Evolutionary conservation across 2,329 filamentous ascomycete genomes (phyloP).

Genomic region (Alternaria conjuncta): DNA sequence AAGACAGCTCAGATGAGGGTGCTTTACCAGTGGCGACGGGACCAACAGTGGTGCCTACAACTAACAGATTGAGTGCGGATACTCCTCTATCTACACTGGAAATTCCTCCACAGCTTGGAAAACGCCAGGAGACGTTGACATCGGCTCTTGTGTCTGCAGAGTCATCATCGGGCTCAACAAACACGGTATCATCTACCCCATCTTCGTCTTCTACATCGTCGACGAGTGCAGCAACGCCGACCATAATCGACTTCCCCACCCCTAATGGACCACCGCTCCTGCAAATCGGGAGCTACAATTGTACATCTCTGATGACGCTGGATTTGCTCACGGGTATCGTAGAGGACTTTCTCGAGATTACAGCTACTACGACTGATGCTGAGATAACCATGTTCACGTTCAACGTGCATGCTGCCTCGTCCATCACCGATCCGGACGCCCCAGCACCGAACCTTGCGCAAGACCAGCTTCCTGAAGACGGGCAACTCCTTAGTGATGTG

Average conservation of each 20-base stretch:
- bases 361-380: conserved; percentile 62
- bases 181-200: neutral
- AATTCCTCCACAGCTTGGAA: conserved; percentile 4
- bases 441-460: conserved; percentile 52
- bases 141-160: neutral
- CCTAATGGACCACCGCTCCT: conserved; percentile 44
- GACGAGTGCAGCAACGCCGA: conserved; percentile 19
- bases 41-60: conserved; percentile 20
- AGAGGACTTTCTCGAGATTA: conserved; percentile 60
- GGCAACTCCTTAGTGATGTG: conserved; percentile 55
- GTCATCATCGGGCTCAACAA: conserved; percentile 1
- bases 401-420: conserved; percentile 64
- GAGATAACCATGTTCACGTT: conserved; percentile 61
- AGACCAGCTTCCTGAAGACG: conserved; percentile 52
- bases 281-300: conserved; percentile 60
- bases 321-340: conserved; percentile 58
- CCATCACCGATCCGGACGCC: conserved; percentile 45
- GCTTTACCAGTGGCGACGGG: conserved; percentile 17
- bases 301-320: conserved; percentile 61
- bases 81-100: conserved; percentile 22
- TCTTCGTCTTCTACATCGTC: conserved; percentile 10
- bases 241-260: conserved; percentile 24
- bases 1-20: neutral
- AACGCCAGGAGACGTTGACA: conserved; percentile 19
- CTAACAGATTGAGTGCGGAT: conserved; percentile 21